Conservation (phyloP, 2,329 filamentous ascomycete species). For the Colletotrichum nymphaeae region DNA sequence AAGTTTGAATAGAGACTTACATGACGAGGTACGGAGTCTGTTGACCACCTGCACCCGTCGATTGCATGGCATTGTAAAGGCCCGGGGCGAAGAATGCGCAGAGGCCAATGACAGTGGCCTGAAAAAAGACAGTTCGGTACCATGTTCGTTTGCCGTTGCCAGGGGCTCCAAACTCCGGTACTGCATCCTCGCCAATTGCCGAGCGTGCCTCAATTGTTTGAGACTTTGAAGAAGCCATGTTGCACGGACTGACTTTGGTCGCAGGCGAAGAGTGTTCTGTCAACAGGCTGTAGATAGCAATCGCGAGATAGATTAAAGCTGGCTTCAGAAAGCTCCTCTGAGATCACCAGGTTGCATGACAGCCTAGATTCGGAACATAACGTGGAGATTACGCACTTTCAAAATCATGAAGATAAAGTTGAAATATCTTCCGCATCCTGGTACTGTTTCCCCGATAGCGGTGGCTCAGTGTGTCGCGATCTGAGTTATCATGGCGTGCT, state of each 20-base stretch:
- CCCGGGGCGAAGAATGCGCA: constrained; percentile 44
- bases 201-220: neutral
- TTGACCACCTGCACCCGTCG: constrained; percentile 44
- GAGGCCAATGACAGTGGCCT: constrained; percentile 41
- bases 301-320: neutral
- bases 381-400: neutral
- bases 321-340: neutral
- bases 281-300: neutral
- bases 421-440: neutral
- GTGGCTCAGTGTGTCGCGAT: constrained; percentile 13
- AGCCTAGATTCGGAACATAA: neutral
- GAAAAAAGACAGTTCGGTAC: constrained; percentile 43
- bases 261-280: too few relatives aligned
- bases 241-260: neutral
- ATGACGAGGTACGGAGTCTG: constrained; percentile 45
- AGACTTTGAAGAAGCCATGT: neutral
- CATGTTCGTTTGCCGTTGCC: constrained; percentile 27
- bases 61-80: constrained; percentile 46
- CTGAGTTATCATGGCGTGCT: constrained; percentile 25
- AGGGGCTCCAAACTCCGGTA: neutral
- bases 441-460: neutral
- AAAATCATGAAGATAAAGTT: neutral
- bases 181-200: neutral
- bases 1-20: constrained; percentile 21
- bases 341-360: neutral